Evolutionary conservation across 2,329 filamentous ascomycete genomes (phyloP).

Genomic region (Hirsutella minnesotensis): DNA sequence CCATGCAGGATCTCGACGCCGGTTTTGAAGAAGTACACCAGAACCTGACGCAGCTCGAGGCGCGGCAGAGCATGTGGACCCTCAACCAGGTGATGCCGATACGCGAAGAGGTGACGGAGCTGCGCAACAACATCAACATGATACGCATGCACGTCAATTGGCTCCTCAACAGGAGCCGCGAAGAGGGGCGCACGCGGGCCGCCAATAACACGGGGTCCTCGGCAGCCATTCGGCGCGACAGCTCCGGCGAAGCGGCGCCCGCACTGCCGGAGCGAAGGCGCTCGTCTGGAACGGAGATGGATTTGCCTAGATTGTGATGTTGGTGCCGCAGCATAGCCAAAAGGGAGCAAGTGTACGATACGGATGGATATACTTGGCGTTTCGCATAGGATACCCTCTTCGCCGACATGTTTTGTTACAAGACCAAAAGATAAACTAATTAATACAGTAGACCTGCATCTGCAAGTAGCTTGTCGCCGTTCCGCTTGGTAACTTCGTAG

Average conservation of each 20-base stretch:
- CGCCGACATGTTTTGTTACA: not conserved
- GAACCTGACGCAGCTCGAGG: slow-evolving; percentile 45
- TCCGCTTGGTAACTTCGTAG: too few species aligned
- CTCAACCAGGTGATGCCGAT: slow-evolving; percentile 51
- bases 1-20: slow-evolving; percentile 30
- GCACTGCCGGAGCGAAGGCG: slow-evolving; percentile 22
- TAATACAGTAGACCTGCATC: too few species aligned
- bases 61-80: slow-evolving; percentile 47
- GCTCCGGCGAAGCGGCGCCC: slow-evolving; percentile 13
- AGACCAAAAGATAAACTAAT: too few species aligned
- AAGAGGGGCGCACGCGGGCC: slow-evolving; percentile 30
- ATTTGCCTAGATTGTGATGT: slow-evolving; percentile 24
- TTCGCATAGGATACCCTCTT: not conserved
- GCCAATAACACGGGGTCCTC: slow-evolving; percentile 22
- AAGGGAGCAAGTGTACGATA: not conserved
- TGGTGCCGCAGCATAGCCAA: not conserved
- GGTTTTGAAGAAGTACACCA: slow-evolving; percentile 45
- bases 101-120: slow-evolving; percentile 50
- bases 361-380: not conserved
- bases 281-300: slow-evolving; percentile 24
- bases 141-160: slow-evolving; percentile 48
- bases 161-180: slow-evolving; percentile 40
- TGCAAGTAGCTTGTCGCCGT: too few species aligned
- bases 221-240: slow-evolving; percentile 18
- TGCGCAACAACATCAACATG: slow-evolving; percentile 44